phyloP scores from a whole-genome alignment of 2,329 filamentous ascomycete species.

The Fusarium sp. region DNA sequence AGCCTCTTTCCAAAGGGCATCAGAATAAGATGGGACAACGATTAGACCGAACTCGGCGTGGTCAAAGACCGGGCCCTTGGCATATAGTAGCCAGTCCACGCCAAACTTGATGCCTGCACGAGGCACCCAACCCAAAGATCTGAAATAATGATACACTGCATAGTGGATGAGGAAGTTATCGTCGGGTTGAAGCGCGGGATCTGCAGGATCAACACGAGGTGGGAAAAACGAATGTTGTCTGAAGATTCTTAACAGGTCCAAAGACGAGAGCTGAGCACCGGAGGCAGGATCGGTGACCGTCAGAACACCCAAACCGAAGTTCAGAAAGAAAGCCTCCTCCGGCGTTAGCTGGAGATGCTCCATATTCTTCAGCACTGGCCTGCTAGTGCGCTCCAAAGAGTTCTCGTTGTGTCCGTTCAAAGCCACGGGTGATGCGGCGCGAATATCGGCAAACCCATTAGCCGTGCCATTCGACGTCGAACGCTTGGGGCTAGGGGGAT shows the following conservation, averaged over 20 bases:
- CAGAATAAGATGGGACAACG: conserved; percentile 81
- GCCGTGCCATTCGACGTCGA: conserved; percentile 27
- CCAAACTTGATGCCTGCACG: conserved; percentile 94
- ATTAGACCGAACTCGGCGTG: conserved; percentile 93
- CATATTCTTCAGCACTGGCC: conserved; percentile 53
- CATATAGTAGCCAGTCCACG: conserved; percentile 93
- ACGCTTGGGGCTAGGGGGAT: conserved; percentile 59
- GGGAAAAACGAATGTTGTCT: conserved; percentile 76
- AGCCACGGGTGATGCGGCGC: conserved; percentile 13
- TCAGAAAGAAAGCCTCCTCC: conserved; percentile 92
- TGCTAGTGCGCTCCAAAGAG: not conserved
- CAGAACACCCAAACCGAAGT: conserved; percentile 80
- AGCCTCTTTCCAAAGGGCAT: conserved; percentile 73
- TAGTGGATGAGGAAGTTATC: conserved; percentile 89
- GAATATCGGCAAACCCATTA: conserved; percentile 7
- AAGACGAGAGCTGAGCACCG: conserved; percentile 55
- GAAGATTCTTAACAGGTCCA: conserved; percentile 71
- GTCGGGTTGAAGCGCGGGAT: conserved; percentile 68
- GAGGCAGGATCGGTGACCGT: conserved; percentile 63
- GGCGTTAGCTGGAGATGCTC: conserved; percentile 93
- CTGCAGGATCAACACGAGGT: conserved; percentile 52
- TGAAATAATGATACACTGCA: conserved; percentile 93
- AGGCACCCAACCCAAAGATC: conserved; percentile 93
- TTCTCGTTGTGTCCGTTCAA: not conserved
- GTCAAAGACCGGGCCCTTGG: conserved; percentile 89